Evolutionary conservation across 495 filamentous ascomycete species (phyloP).

Genomic region (Penicillium paradoxum): DNA sequence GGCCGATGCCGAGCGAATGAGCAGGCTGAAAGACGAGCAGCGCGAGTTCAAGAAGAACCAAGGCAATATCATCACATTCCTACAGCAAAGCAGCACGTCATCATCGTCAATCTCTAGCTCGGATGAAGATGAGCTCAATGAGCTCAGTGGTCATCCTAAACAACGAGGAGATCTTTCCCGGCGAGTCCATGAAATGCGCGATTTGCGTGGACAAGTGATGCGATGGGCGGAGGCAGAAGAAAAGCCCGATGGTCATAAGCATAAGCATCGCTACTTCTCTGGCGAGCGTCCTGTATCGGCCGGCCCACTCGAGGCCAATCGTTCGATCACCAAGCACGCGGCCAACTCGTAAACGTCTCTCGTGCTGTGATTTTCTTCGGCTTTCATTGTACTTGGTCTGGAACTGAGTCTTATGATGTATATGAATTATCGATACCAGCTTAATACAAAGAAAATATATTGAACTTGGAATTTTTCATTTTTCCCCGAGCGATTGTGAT

Average conservation of each 20-base stretch:
- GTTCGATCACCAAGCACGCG: background rate
- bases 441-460: no score
- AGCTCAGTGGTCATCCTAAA: conserved; percentile 37
- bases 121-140: conserved; percentile 69
- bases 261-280: conserved; percentile 15
- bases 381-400: conserved; percentile 14
- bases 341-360: background rate
- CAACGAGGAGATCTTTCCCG: conserved; percentile 28
- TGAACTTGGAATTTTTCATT: no score
- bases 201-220: conserved; percentile 40
- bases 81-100: conserved; percentile 55
- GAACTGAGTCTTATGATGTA: conserved; percentile 21
- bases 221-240: conserved; percentile 36
- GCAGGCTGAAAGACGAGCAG: conserved; percentile 57
- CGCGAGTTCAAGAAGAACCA: conserved; percentile 57
- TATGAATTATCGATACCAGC: conserved; percentile 13
- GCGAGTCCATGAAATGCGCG: conserved; percentile 37
- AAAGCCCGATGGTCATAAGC: conserved; percentile 17
- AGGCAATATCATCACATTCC: conserved; percentile 57
- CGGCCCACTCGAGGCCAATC: conserved; percentile 3
- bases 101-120: conserved; percentile 60
- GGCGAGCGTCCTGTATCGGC: conserved; percentile 19
- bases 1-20: conserved; percentile 58
- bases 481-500: no score
- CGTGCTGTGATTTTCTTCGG: background rate